A percentile compares a stretch with the other conserved stretches of the same genome.
Evolutionary conservation across 2,329 filamentous ascomycete genomes (phyloP).

Genomic region (Rosellinia necatrix): DNA sequence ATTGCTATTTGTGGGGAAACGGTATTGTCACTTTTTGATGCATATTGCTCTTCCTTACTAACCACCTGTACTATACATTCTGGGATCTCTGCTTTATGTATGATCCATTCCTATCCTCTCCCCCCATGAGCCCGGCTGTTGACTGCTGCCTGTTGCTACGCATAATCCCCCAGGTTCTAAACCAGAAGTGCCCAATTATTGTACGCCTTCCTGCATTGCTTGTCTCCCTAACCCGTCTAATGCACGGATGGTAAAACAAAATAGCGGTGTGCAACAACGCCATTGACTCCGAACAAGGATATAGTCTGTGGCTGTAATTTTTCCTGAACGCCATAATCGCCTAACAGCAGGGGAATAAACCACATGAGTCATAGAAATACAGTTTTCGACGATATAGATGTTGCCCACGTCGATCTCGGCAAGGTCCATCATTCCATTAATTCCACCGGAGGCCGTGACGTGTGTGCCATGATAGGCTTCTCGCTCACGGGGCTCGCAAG

Average conservation of each 20-base stretch:
- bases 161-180: not conserved
- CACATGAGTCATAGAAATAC: conserved; percentile 20
- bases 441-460: conserved; percentile 67
- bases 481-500: conserved; percentile 43
- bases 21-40: not conserved
- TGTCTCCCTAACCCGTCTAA: not conserved
- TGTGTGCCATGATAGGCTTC: conserved; percentile 62
- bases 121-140: not conserved
- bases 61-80: not conserved
- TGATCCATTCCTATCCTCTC: not conserved
- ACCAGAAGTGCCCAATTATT: not conserved
- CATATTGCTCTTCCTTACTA: not conserved
- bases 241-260: conserved; percentile 7
- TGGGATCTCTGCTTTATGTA: not conserved
- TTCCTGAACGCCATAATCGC: conserved; percentile 19
- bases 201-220: not conserved
- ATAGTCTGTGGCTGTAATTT: not conserved
- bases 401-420: not conserved
- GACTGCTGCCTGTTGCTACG: not conserved
- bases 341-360: not conserved
- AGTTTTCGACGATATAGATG: conserved; percentile 2
- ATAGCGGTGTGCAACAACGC: conserved; percentile 10
- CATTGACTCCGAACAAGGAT: not conserved
- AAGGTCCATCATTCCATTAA: conserved; percentile 53
- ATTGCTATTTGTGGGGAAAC: not conserved